Evolutionary conservation across 1,284 basidiomycete genomes (phyloP).

Genomic region (Tranzscheliella williamsii): DNA sequence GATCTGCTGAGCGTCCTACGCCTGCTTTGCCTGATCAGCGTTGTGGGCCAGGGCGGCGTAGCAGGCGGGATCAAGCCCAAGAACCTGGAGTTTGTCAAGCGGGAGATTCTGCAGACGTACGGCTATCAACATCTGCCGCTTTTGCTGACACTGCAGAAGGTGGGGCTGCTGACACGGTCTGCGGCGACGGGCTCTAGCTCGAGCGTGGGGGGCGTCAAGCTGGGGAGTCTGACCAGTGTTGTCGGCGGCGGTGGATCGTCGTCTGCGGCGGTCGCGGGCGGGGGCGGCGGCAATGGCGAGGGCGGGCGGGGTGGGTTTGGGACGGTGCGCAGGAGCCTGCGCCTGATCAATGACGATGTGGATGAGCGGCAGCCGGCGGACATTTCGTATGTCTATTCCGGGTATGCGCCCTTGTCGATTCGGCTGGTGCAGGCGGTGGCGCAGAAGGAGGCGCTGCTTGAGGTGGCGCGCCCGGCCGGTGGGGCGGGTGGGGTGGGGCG

Average conservation of each 20-base stretch:
- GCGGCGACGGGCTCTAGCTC: background rate
- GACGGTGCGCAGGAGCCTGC: slow-evolving; percentile 77
- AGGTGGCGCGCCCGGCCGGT: slow-evolving; percentile 2
- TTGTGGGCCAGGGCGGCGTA: slow-evolving; percentile 64
- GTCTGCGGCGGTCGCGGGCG: background rate
- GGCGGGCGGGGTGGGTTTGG: slow-evolving; percentile 67
- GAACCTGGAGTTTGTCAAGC: slow-evolving; percentile 81
- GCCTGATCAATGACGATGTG: slow-evolving; percentile 85
- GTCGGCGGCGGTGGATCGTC: slow-evolving; percentile 8
- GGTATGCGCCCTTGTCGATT: slow-evolving; percentile 90
- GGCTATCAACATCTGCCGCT: slow-evolving; percentile 87
- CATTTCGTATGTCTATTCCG: slow-evolving; percentile 93
- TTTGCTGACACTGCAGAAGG: slow-evolving; percentile 75
- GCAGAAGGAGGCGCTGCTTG: slow-evolving; percentile 81
- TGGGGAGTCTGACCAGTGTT: slow-evolving; percentile 25
- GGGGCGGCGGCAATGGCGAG: slow-evolving; percentile 10
- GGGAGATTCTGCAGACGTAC: slow-evolving; percentile 90
- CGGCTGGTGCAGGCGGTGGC: slow-evolving; percentile 89
- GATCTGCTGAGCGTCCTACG: slow-evolving; percentile 65
- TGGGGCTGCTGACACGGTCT: slow-evolving; percentile 67
- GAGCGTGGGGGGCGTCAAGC: slow-evolving; percentile 3
- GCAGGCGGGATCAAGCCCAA: slow-evolving; percentile 85
- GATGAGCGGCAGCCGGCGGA: slow-evolving; percentile 77
- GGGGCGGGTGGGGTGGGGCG: background rate
- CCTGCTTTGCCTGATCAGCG: slow-evolving; percentile 80